These are phyloP conservation scores for Colletotrichum higginsianum DNA, from an alignment of 2,329 filamentous ascomycete genomes.

Conservation along the genomic window DNA sequence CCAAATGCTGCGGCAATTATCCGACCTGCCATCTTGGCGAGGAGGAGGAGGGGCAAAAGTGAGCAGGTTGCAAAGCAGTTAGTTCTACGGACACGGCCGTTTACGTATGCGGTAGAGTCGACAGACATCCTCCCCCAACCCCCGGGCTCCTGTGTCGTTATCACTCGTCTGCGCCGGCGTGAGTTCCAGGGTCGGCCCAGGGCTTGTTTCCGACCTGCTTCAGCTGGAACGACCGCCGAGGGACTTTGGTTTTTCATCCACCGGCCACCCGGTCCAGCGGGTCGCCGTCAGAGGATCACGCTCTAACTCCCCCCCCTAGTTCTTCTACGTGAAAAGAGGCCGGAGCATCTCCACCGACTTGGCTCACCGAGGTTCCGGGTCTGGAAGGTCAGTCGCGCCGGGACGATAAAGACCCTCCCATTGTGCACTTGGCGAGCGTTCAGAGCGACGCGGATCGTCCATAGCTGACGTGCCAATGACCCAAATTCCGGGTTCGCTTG, in stretches of 20 bases:
- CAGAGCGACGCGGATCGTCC: background rate
- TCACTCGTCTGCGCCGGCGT: background rate
- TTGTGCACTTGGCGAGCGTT: background rate
- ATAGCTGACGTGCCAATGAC: background rate
- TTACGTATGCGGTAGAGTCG: background rate
- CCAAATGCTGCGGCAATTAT: background rate
- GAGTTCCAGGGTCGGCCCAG: background rate
- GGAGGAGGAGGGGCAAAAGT: too few relatives aligned
- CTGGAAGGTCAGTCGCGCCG: background rate
- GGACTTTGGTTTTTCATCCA: background rate
- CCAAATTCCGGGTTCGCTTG: background rate
- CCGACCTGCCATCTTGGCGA: background rate
- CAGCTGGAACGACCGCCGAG: constrained; percentile 10
- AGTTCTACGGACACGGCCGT: background rate
- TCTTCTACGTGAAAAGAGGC: too few relatives aligned
- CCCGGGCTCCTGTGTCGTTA: background rate
- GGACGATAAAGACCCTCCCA: background rate
- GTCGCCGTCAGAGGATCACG: background rate
- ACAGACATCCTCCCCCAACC: background rate
- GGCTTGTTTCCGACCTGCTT: constrained; percentile 18
- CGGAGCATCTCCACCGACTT: background rate
- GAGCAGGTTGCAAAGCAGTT: background rate
- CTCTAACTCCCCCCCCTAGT: background rate
- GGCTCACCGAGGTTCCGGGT: constrained; percentile 12
- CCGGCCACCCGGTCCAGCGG: background rate